Conservation (phyloP, 768 basidiomycete species). For the Russula brevipes region DNA sequence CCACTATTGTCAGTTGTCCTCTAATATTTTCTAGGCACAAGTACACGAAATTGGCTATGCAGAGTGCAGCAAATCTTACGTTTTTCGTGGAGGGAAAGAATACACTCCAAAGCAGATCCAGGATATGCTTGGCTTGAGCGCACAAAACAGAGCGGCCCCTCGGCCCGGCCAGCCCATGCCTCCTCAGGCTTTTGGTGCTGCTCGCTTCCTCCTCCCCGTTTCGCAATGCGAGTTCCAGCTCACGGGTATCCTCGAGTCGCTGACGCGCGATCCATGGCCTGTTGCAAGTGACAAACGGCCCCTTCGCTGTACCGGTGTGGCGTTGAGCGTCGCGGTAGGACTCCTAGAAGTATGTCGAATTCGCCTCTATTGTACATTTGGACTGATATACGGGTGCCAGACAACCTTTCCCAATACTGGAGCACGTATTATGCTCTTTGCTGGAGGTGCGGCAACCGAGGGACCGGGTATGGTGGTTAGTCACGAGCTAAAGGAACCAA, state of each 20-base stretch:
- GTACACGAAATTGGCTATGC: conserved; percentile 97
- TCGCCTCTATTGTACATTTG: too few species aligned
- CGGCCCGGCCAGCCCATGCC: conserved; percentile 82
- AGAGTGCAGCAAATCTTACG: conserved; percentile 96
- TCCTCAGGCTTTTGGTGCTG: conserved; percentile 74
- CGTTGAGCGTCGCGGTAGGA: conserved; percentile 88
- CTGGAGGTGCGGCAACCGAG: conserved; percentile 93
- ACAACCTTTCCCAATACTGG: conserved; percentile 95
- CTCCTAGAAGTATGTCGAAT: conserved; percentile 63
- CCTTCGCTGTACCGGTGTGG: conserved; percentile 91
- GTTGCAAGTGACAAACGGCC: conserved; percentile 93
- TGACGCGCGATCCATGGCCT: conserved; percentile 93
- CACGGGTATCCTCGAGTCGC: conserved; percentile 83
- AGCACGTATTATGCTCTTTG: conserved; percentile 91
- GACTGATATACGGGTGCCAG: conserved; percentile 30
- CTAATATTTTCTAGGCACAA: conserved; percentile 62
- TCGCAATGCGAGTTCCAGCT: conserved; percentile 94
- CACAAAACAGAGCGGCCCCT: conserved; percentile 75
- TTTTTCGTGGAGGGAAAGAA: conserved; percentile 97
- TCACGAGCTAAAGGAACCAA: conserved; percentile 93
- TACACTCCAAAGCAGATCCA: conserved; percentile 95
- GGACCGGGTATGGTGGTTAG: conserved; percentile 96
- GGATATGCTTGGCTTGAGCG: conserved; percentile 91
- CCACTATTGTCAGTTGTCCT: neutral
- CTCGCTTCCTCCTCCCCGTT: conserved; percentile 88